phyloP scores from a whole-genome alignment of 2,329 filamentous ascomycete species.

The Verticillium tricorpus region DNA sequence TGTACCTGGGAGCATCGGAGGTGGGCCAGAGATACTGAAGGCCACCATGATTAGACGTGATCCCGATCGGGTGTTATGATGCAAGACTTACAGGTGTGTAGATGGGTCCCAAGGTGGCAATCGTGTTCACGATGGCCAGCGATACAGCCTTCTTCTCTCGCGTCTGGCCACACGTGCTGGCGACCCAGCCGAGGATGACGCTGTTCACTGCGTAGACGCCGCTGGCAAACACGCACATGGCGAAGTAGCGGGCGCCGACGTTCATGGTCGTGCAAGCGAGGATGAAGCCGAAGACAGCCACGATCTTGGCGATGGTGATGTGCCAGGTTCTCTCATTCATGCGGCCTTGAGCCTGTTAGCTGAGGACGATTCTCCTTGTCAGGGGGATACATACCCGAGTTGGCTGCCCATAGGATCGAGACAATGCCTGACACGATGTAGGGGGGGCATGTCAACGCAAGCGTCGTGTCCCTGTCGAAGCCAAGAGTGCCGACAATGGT shows the following conservation, averaged over 20 bases:
- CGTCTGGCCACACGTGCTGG: conserved; percentile 13
- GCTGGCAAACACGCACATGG: conserved; percentile 25
- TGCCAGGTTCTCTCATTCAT: conserved; percentile 10
- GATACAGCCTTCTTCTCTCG: conserved; percentile 30
- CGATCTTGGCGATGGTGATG: conserved; percentile 7
- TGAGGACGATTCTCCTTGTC: conserved; percentile 33
- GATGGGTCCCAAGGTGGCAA: conserved; percentile 13
- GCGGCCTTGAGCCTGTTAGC: conserved; percentile 31
- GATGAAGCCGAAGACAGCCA: conserved; percentile 9
- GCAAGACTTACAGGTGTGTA: conserved; percentile 8
- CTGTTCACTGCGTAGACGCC: conserved; percentile 29
- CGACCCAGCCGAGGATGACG: too few relatives aligned
- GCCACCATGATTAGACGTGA: neutral
- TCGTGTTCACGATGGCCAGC: conserved; percentile 19
- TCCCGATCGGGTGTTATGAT: too few relatives aligned
- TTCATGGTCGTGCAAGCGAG: conserved; percentile 22
- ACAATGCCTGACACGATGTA: conserved; percentile 38
- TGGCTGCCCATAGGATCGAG: conserved; percentile 25
- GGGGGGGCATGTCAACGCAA: conserved; percentile 41
- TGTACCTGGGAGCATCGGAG: neutral
- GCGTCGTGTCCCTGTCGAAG: conserved; percentile 29
- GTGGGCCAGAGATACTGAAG: conserved; percentile 5
- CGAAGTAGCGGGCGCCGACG: conserved; percentile 30
- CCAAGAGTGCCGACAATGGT: conserved; percentile 27
- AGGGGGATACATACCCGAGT: neutral